phyloP scores from a whole-genome alignment of 768 basidiomycete genomes.

The Glaciozyma martinii region DNA sequence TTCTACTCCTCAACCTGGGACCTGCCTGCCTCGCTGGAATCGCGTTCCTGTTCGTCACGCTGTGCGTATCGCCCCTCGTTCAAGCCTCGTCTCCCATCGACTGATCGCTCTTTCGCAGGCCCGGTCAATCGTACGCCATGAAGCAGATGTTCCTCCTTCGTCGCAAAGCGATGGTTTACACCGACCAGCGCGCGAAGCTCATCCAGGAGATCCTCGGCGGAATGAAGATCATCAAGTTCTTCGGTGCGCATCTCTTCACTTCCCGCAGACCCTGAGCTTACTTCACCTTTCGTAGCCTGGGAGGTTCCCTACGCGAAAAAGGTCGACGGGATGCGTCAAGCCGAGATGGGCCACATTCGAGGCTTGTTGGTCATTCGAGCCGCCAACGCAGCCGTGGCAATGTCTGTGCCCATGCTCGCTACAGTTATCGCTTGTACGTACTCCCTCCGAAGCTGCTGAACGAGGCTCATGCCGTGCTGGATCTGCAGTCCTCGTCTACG shows the following conservation, averaged over 20 bases:
- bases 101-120: conserved; percentile 43
- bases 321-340: conserved; percentile 52
- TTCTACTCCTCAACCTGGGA: conserved; percentile 66
- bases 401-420: conserved; percentile 31
- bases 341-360: conserved; percentile 58
- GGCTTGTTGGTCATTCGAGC: conserved; percentile 35
- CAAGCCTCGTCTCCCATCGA: conserved; percentile 35
- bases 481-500: conserved; percentile 48
- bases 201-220: conserved; percentile 63
- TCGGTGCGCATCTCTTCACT: conserved; percentile 23
- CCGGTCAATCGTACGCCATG: conserved; percentile 64
- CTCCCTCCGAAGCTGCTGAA: too few species aligned
- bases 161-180: conserved; percentile 72
- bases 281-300: conserved; percentile 64
- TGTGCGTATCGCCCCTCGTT: conserved; percentile 34
- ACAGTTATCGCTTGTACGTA: conserved; percentile 42
- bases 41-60: conserved; percentile 55
- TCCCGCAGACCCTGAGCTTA: conserved; percentile 62
- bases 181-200: conserved; percentile 75
- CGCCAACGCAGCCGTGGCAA: conserved; percentile 30
- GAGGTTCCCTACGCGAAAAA: conserved; percentile 60
- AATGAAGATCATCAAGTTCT: conserved; percentile 38
- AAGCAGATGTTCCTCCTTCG: conserved; percentile 61
- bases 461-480: too few species aligned
- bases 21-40: conserved; percentile 52